Evolutionary conservation across 345 rosid species (phyloP), one percentile per base, ranked within the genome.

Genomic region (Clausena lansium): DNA sequence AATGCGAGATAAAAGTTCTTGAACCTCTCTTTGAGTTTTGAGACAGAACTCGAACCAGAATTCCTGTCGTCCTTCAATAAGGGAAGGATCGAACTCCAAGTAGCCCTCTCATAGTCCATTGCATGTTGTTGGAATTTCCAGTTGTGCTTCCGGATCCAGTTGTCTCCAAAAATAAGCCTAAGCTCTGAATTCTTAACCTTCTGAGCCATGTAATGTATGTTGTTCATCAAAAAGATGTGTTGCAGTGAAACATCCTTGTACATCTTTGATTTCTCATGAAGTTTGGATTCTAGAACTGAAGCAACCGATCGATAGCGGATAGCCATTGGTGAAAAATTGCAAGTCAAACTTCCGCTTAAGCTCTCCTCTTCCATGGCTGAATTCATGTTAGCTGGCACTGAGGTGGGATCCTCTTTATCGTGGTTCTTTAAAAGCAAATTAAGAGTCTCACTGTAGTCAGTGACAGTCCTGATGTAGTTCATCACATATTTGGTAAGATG

Each of bases 171-270:
- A 52, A 91, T 79, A 38, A 67, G 84, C 75, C 88, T 78, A 41
- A 95, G 92, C 70, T 92, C 95, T 0, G 97, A 90, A 60, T 85
- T 85, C 77, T 85, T 83, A 61, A 91, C 94, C 81, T 95, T 95
- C 66, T 91, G 85, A 14, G 95, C 89, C 91, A 95, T 93, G 91
- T 95, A 95, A 77, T 95, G 88, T 36, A 95, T 79, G 68, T 95
- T 95, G 91, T 95, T 95, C 90, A 92, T 88, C 81, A 95, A 80
- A 83, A 95, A 95, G 54, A 93, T 80, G 77, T 93, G 97, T 72
- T 85, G 92, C 86, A 95, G 71, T 11, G 97, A 85, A 35, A 81
- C 73, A 61, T 91, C 97, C 76, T 58, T 80, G 79, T 93, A 95
- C 55, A 93, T 78, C 80, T 81, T 89, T 19, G 98, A 91, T 79